Evolutionary conservation across 1,139 yeast species (phyloP), one percentile per base, ranked within the genome.

Genomic region (Oligophagozyma castellii): DNA sequence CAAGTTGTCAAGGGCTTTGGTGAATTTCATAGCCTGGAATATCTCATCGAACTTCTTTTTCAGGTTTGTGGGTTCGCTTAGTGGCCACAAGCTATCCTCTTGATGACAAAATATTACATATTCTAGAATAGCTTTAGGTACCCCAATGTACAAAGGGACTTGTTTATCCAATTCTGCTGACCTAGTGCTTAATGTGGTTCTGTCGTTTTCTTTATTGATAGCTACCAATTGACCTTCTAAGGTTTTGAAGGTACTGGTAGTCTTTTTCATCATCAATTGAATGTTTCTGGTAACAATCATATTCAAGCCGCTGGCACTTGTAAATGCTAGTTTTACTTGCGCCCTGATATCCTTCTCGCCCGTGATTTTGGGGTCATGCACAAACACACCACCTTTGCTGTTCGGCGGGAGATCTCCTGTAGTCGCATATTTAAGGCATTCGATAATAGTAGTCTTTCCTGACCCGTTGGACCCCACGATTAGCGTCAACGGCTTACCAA

Each of bases 401-500:
- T 86, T 86, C 2, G 98, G 98, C 1, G 99, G 99, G 36, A 86
- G 59, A 46, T 79, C 92, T 4, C 98, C 98, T 0, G 98, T 89
- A 8, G 98, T 81, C 13, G 93, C 92, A 52, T 86, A 89, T 48
- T 84, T 73, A 35, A 92, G 61, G 50, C 95, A 84, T 53, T 92
- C 99, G 37, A 92, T 92, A 31, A 92, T 76, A 1, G 98, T 86
- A 0, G 99, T 92, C 52, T 92, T 92, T n/a, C 99, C 99, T 22
- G 95, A 78, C 23, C 98, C 99, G 56, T 92, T 92, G 35, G 80
- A 83, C 1, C 99, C 99, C 28, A 93, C 94, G 34, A 92, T 89
- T 32, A 92, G 62, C 0, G 98, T 92, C 45, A 92, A 57, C 0
- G 99, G 99, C 27, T 71, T 70, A 7, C 89, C 89, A 55, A 92